Evolutionary conservation across 805 yeast genomes (phyloP), one percentile per base, ranked within the genome.

Genomic region (Cyberlindnera veronae): DNA sequence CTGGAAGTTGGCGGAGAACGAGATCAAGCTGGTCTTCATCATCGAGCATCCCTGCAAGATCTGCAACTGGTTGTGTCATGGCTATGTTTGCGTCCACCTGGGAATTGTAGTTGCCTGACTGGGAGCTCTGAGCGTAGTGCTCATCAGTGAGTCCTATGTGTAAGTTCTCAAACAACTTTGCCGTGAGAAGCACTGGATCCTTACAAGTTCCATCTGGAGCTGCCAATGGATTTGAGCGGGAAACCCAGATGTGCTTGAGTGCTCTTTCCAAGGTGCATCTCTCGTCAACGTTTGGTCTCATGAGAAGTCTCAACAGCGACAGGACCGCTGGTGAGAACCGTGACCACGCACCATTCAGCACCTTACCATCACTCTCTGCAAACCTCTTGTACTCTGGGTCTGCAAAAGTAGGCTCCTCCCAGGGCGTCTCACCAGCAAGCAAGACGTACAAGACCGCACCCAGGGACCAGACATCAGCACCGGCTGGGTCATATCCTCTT

Each of bases 401-500:
- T 10, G 68, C 68, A 1, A 45, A 51, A 16, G 69, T 66, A 0
- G 89, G 87, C 50, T 76, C 74, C 44, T 79, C 82, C 90, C 90
- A 82, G 1, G 88, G 85, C 0, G 81, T 76, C 49, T 75, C 76
- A 2, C 89, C 90, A 1, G 81, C 68, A 19, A 81, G 51, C 16
- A 82, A 55, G 1, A 80, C 88, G 58, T 75, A 81, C 11, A 81
- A 44, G 2, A 82, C 75, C 4, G 80, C 66, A 2, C 86, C 88
- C 51, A 82, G 72, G 0, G 87, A 79, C 90, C 89, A 82, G 14
- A 81, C 60, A 58, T 82, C 89, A 1, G 79, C 67, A 3, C 57
- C 48, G 38, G 75, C 76, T 1, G 87, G 78, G 33, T 74, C 77
- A 50, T 84, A 84, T 4, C 71, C 70, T 3, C 63, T 60, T 6